A percentile compares a stretch with the other conserved stretches of the same genome.
phyloP scores from a whole-genome alignment of 257 asterid genomes.

The Orobanche coerulescens region DNA sequence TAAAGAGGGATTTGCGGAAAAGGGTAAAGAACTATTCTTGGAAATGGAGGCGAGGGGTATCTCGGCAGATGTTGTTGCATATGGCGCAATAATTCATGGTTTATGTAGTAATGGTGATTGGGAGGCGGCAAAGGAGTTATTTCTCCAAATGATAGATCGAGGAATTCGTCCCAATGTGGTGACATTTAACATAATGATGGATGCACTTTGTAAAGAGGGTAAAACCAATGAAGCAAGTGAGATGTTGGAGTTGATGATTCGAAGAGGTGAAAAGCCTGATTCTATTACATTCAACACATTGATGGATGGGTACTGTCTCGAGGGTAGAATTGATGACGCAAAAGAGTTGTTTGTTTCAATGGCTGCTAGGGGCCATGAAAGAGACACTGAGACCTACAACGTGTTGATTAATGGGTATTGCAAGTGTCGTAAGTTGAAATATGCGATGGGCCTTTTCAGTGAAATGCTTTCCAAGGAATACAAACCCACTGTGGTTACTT shows the following conservation, averaged over 20 bases:
- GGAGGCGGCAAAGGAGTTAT: slow-evolving; percentile 47
- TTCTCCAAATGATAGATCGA: slow-evolving; percentile 53
- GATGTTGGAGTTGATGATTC: slow-evolving; percentile 51
- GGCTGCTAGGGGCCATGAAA: slow-evolving; percentile 41
- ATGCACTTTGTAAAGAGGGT: slow-evolving; percentile 56
- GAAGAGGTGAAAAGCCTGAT: slow-evolving; percentile 59
- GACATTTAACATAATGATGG: slow-evolving; percentile 44
- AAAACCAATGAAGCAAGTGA: slow-evolving; percentile 49
- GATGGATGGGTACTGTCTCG: slow-evolving; percentile 53
- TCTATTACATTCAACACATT: slow-evolving; percentile 44
- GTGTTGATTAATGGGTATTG: slow-evolving; percentile 61
- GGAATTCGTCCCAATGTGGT: slow-evolving; percentile 59
- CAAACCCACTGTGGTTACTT: slow-evolving; percentile 44
- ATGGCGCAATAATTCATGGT: slow-evolving; percentile 46
- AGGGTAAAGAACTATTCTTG: slow-evolving; percentile 40
- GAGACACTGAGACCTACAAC: slow-evolving; percentile 36
- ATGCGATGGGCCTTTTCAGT: slow-evolving; percentile 42
- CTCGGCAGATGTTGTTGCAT: slow-evolving; percentile 46
- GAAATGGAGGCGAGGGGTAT: slow-evolving; percentile 60
- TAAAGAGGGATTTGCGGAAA: slow-evolving; percentile 46
- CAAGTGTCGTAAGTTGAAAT: slow-evolving; percentile 37
- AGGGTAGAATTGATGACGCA: slow-evolving; percentile 46
- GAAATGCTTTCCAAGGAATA: slow-evolving; percentile 49
- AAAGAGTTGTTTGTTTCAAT: slow-evolving; percentile 44
- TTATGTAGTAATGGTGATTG: slow-evolving; percentile 40